Evolutionary conservation across 768 basidiomycete species (phyloP).

Genomic region (Tremella yokohamensis): DNA sequence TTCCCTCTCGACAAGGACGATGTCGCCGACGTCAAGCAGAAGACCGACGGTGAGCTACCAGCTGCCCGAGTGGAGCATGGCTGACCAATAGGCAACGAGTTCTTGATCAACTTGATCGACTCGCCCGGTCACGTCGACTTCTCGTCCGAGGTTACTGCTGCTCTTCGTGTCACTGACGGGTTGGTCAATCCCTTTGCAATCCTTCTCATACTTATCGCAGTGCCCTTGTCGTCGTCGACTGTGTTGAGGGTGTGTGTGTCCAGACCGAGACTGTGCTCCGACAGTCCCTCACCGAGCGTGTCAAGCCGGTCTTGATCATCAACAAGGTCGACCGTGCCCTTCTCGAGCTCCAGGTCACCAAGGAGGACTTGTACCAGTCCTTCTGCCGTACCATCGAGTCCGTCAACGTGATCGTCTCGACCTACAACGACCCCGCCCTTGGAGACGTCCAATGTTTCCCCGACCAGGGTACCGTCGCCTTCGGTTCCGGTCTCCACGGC

Average conservation of each 20-base stretch:
- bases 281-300: constrained; percentile 94
- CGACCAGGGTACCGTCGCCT: constrained; percentile 95
- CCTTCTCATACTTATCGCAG: constrained; percentile 45
- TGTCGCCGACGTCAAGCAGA: constrained; percentile 78
- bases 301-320: constrained; percentile 98
- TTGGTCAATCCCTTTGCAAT: constrained; percentile 16
- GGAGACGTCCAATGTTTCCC: constrained; percentile 99
- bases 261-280: constrained; percentile 99
- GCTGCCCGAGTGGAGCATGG: constrained; percentile 9
- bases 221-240: constrained; percentile 99
- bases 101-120: constrained; percentile 99
- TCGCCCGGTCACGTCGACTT: constrained; percentile 99
- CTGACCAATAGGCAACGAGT: constrained; percentile 66
- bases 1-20: constrained; percentile 93
- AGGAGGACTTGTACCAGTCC: constrained; percentile 95
- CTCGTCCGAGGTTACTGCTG: constrained; percentile 99
- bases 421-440: constrained; percentile 86
- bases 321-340: constrained; percentile 99
- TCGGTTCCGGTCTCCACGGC: constrained; percentile 98
- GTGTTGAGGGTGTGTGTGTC: constrained; percentile 98
- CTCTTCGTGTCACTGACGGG: constrained; percentile 96
- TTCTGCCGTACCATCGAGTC: constrained; percentile 96
- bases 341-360: constrained; percentile 93
- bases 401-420: constrained; percentile 98
- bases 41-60: constrained; percentile 70